phyloP scores from a whole-genome alignment of 371 early-diverging fungal species.

The Pancytospora philotis region DNA sequence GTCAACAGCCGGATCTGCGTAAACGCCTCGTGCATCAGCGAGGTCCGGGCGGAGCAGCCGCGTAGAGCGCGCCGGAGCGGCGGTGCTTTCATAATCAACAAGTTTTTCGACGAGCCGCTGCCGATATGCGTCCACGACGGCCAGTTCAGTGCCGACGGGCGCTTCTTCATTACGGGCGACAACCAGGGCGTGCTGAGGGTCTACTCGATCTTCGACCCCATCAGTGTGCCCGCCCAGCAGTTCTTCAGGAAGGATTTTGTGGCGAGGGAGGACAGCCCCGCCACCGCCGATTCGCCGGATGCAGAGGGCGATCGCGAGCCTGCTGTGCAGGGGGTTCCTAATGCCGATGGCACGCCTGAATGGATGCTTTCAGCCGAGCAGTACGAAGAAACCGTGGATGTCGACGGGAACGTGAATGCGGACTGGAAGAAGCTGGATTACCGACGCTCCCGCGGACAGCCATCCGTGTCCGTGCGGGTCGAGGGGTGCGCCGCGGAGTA shows the following conservation, averaged over 20 bases:
- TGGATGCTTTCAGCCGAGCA: neutral
- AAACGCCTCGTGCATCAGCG: too few relatives aligned
- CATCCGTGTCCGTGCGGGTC: neutral
- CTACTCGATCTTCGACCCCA: conserved; percentile 7
- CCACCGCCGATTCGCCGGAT: too few relatives aligned
- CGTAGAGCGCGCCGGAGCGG: too few relatives aligned
- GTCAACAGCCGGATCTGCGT: too few relatives aligned
- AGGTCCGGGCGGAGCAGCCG: too few relatives aligned
- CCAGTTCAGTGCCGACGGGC: conserved; percentile 49
- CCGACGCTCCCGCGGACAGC: neutral
- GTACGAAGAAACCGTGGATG: neutral
- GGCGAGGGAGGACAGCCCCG: neutral
- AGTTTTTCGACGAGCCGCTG: neutral
- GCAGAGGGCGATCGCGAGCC: too few relatives aligned
- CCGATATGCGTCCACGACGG: conserved; percentile 27
- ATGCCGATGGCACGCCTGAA: neutral
- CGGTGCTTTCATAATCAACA: neutral
- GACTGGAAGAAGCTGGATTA: neutral
- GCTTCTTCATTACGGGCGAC: conserved; percentile 43
- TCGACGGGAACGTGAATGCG: neutral
- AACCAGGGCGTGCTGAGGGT: conserved; percentile 24
- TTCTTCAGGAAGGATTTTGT: conserved; percentile 33
- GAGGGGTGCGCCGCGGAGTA: neutral
- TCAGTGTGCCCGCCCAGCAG: conserved; percentile 28
- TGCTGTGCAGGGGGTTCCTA: neutral